phyloP scores from a whole-genome alignment of 495 filamentous ascomycete species.

The Extremus antarcticus region DNA sequence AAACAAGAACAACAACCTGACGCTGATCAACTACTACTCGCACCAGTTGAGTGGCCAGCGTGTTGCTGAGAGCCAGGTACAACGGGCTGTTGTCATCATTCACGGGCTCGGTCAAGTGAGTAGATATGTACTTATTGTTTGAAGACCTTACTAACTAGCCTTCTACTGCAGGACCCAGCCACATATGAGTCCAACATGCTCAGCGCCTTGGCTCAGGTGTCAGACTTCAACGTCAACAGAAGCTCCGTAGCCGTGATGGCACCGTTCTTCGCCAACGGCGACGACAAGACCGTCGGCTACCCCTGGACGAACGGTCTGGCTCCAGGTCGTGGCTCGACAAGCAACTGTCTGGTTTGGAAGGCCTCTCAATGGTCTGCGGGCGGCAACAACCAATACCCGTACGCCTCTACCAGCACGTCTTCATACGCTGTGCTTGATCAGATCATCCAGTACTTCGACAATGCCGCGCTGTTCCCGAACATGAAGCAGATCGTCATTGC shows the following conservation, averaged over 20 bases:
- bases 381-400: slow-evolving; percentile 19
- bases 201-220: slow-evolving; percentile 12
- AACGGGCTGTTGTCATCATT: slow-evolving; percentile 16
- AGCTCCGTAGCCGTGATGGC: slow-evolving; percentile 15
- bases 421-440: slow-evolving; percentile 17
- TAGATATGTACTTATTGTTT: too few relatives aligned
- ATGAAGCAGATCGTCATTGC: slow-evolving; percentile 20
- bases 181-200: slow-evolving; percentile 15
- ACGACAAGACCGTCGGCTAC: slow-evolving; percentile 19
- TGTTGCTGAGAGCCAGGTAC: slow-evolving; percentile 3
- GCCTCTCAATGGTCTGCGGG: slow-evolving; percentile 20
- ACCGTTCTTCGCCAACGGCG: slow-evolving; percentile 19
- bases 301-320: slow-evolving; percentile 17
- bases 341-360: slow-evolving; percentile 19
- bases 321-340: slow-evolving; percentile 10
- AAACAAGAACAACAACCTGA: slow-evolving; percentile 15
- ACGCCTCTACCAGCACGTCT: slow-evolving; percentile 8
- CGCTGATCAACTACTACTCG: slow-evolving; percentile 20
- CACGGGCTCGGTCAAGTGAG: slow-evolving; percentile 10
- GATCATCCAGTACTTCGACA: slow-evolving; percentile 20
- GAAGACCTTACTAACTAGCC: background rate
- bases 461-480: slow-evolving; percentile 15
- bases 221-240: slow-evolving; percentile 9
- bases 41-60: slow-evolving; percentile 2
- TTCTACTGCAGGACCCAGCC: slow-evolving; percentile 9